Conservation (phyloP, 2,329 filamentous ascomycete genomes). For the Penicillium sp. region DNA sequence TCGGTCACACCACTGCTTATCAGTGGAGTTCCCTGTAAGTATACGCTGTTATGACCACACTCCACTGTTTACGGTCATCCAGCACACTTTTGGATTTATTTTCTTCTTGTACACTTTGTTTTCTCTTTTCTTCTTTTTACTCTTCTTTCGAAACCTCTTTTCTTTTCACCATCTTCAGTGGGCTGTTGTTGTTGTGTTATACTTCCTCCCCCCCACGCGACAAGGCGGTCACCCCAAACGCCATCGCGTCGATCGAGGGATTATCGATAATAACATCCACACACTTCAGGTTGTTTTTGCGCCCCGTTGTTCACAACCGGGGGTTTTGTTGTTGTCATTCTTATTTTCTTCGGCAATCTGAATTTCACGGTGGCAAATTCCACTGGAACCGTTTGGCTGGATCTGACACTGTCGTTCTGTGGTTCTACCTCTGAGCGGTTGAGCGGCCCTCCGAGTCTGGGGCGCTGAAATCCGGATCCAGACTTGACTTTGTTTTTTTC, state of each 20-base stretch:
- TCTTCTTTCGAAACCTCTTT: slow-evolving; percentile 10
- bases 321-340: background rate
- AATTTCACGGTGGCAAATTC: slow-evolving; percentile 33
- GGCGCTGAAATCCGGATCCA: slow-evolving; percentile 27
- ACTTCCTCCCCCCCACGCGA: slow-evolving; percentile 16
- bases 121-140: slow-evolving; percentile 10
- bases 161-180: slow-evolving; percentile 1
- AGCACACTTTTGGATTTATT: slow-evolving; percentile 15
- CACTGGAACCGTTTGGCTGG: slow-evolving; percentile 16
- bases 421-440: slow-evolving; percentile 30
- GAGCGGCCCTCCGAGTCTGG: slow-evolving; percentile 22
- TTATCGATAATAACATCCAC: slow-evolving; percentile 31
- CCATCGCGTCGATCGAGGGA: slow-evolving; percentile 30
- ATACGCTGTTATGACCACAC: slow-evolving; percentile 17
- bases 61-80: slow-evolving; percentile 28
- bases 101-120: slow-evolving; percentile 7
- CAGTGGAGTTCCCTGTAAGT: slow-evolving; percentile 8
- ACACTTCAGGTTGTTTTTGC: background rate
- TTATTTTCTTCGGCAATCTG: slow-evolving; percentile 11
- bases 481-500: slow-evolving; percentile 20
- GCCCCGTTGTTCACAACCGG: background rate
- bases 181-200: background rate
- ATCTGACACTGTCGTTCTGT: slow-evolving; percentile 26
- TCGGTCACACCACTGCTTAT: background rate
- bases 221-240: slow-evolving; percentile 26